A percentile compares a stretch with the other conserved stretches of the same genome.
Conservation (phyloP, 2,329 filamentous ascomycete species). For the Coleophoma eucalyptorum region DNA sequence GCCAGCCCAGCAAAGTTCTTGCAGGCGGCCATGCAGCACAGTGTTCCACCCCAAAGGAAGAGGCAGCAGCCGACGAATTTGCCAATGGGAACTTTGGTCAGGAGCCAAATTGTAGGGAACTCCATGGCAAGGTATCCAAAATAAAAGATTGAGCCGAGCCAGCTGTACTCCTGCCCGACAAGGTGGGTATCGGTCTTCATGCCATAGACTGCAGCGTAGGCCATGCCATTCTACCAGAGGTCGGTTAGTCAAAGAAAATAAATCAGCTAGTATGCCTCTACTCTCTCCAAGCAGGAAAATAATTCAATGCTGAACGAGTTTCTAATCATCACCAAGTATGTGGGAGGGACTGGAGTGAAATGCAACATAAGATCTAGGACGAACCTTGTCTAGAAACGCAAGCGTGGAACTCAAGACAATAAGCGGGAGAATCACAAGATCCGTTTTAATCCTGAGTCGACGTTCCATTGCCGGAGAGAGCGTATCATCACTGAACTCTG, state of each 20-base stretch:
- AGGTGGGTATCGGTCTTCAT: slow-evolving; percentile 40
- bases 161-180: slow-evolving; percentile 41
- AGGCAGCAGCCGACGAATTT: slow-evolving; percentile 58
- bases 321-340: too few species aligned
- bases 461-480: too few species aligned
- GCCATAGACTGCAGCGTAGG: slow-evolving; percentile 41
- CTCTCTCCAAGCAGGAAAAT: too few species aligned
- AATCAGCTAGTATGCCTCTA: too few species aligned
- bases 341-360: too few species aligned
- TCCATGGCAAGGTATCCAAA: slow-evolving; percentile 40
- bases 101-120: slow-evolving; percentile 14
- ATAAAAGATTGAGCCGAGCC: slow-evolving; percentile 41
- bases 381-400: slow-evolving; percentile 2
- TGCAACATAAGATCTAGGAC: too few species aligned
- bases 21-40: slow-evolving; percentile 58
- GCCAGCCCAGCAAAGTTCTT: slow-evolving; percentile 16
- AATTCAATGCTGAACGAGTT: too few species aligned
- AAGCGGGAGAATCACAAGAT: background rate
- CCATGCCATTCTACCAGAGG: slow-evolving; percentile 14
- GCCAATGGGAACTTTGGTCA: slow-evolving; percentile 51
- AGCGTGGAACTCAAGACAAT: background rate
- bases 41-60: slow-evolving; percentile 51
- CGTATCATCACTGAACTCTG: too few species aligned
- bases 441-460: too few species aligned
- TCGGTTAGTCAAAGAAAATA: too few species aligned